phyloP scores from a whole-genome alignment of 176 grass and related monocot genomes.

The Tillandsia fasciculata region DNA sequence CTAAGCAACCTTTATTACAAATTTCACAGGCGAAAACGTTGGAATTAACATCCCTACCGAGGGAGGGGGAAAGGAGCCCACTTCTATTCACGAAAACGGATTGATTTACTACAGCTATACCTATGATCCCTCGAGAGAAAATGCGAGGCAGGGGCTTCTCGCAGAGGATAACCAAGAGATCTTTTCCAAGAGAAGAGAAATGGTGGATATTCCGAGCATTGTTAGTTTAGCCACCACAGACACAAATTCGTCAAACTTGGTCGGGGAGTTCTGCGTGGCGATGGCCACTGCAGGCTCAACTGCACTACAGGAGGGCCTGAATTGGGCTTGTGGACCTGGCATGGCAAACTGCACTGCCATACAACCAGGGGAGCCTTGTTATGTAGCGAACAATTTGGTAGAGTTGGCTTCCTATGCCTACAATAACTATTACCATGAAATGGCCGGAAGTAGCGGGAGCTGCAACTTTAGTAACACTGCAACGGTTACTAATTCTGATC shows the following conservation, averaged over 20 bases:
- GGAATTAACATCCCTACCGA: not conserved
- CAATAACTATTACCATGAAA: constrained; percentile 79
- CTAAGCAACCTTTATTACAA: not conserved
- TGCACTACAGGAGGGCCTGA: constrained; percentile 44
- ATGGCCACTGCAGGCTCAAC: constrained; percentile 43
- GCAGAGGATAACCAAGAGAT: too few relatives aligned
- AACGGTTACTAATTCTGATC: constrained; percentile 35
- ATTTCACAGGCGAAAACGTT: not conserved
- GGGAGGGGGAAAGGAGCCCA: too few relatives aligned
- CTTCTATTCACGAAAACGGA: too few relatives aligned
- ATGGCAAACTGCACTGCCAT: constrained; percentile 59
- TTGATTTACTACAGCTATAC: too few relatives aligned
- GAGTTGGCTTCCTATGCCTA: constrained; percentile 80
- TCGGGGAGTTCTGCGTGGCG: constrained; percentile 80
- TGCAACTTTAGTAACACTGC: constrained; percentile 80
- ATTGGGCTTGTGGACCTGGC: constrained; percentile 64
- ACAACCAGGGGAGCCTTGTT: constrained; percentile 56
- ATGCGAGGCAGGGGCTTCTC: too few relatives aligned
- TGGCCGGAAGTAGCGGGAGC: constrained; percentile 35
- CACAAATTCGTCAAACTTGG: constrained; percentile 16
- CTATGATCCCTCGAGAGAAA: too few relatives aligned
- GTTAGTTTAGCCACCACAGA: constrained; percentile 6
- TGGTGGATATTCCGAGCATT: not conserved
- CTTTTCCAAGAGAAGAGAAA: not conserved
- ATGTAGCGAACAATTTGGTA: constrained; percentile 50